phyloP scores from a whole-genome alignment of 2,329 filamentous ascomycete genomes.

The Fusarium annulatum region DNA sequence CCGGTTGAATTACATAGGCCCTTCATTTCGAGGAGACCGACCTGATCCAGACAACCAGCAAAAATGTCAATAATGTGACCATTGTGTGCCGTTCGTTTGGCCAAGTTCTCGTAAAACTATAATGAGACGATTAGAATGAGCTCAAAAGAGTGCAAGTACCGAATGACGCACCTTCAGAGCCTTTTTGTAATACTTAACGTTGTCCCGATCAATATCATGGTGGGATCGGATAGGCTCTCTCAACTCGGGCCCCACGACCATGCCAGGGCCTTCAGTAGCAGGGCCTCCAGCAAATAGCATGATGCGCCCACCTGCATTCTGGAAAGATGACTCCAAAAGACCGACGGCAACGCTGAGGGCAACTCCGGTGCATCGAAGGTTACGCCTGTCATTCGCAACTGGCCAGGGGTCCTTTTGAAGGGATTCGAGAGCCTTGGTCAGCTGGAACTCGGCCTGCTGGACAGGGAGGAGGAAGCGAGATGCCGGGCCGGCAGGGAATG shows the following conservation, averaged over 20 bases:
- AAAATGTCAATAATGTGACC: conserved; percentile 98
- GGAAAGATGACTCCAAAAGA: conserved; percentile 92
- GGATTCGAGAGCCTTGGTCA: conserved; percentile 95
- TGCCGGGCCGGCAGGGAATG: conserved; percentile 81
- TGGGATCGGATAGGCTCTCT: conserved; percentile 97
- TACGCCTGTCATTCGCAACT: conserved; percentile 90
- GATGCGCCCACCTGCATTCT: conserved; percentile 92
- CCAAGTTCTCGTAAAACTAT: conserved; percentile 92
- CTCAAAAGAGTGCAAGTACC: not conserved
- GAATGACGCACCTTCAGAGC: conserved; percentile 79
- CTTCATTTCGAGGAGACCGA: conserved; percentile 98
- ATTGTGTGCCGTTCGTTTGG: conserved; percentile 94
- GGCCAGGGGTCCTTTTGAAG: conserved; percentile 98
- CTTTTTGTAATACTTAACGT: conserved; percentile 99
- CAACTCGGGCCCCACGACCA: conserved; percentile 95
- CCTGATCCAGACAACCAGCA: conserved; percentile 95
- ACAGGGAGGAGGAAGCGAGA: conserved; percentile 93
- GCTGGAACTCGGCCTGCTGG: conserved; percentile 94
- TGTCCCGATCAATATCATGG: conserved; percentile 98
- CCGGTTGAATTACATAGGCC: conserved; percentile 95
- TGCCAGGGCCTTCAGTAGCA: conserved; percentile 94
- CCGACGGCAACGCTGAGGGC: conserved; percentile 96
- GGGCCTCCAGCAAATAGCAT: conserved; percentile 98
- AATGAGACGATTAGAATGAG: conserved; percentile 40
- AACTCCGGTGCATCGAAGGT: conserved; percentile 91